A percentile compares a stretch with the other conserved stretches of the same genome.
Evolutionary conservation across 2,329 filamentous ascomycete genomes (phyloP).

Genomic region (Whalleya microplaca): DNA sequence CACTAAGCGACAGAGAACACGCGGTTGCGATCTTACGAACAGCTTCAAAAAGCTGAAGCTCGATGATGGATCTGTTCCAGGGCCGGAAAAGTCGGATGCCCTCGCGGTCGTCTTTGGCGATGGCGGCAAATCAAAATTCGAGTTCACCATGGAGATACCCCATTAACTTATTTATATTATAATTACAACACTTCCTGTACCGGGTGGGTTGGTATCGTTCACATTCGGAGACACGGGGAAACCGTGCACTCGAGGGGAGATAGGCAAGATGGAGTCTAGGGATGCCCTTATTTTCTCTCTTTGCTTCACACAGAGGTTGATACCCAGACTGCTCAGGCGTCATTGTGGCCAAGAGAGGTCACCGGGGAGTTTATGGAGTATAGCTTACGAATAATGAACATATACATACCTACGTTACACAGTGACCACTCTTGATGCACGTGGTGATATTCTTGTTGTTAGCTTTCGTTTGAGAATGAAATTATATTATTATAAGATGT

Average conservation of each 20-base stretch:
- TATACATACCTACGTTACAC: neutral
- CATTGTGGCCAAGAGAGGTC: conserved; percentile 9
- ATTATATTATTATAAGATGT: too few relatives aligned
- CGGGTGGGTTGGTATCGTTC: neutral
- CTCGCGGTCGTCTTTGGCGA: conserved; percentile 34
- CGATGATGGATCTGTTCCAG: neutral
- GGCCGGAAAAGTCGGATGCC: conserved; percentile 1
- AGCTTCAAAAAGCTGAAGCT: conserved; percentile 6
- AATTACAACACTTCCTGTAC: too few relatives aligned
- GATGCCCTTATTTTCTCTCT: conserved; percentile 7
- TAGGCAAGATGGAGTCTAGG: neutral
- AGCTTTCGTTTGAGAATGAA: too few relatives aligned
- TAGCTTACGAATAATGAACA: conserved; percentile 13
- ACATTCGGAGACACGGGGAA: too few relatives aligned
- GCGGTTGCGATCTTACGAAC: conserved; percentile 1
- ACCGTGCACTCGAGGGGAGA: neutral
- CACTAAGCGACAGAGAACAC: conserved; percentile 17
- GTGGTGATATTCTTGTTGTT: too few relatives aligned
- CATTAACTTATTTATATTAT: neutral
- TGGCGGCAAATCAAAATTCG: conserved; percentile 27
- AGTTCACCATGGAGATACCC: conserved; percentile 28
- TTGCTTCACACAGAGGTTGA: conserved; percentile 20
- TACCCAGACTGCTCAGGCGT: conserved; percentile 29
- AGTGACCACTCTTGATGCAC: too few relatives aligned
- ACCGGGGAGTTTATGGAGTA: conserved; percentile 6